Base-by-base conservation (phyloP, 192 early-diverging fungal species). In the Pilaira anomala region DNA sequence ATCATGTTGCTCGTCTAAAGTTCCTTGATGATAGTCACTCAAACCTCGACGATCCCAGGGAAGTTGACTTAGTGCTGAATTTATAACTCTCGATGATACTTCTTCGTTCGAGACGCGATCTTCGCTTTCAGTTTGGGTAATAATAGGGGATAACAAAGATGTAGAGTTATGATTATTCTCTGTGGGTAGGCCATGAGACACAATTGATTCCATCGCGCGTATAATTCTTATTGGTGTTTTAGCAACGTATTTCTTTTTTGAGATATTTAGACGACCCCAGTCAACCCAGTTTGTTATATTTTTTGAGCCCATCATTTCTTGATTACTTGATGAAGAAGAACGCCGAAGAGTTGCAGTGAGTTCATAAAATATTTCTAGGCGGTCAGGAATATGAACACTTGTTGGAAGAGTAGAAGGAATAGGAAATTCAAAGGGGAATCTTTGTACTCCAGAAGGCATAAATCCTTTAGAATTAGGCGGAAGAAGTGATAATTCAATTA, bases 361-460 rank as follows among this genome's bases (percentile, higher is more conserved):
- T 24, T 65, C 60, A 19, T 72, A 72, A 12, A 55, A 66, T 13
- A 72, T 72, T 4, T 49, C 19, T 16, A 61, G 19, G 24, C 59
- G 53, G 5, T 72, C 60, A 13, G 59, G 33, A 19, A 72, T 61
- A 4, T 19, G 7, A 26, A 66, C 28, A 7, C 59, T 58, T 5
- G 70, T 50, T n/a, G 70, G 70, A 26, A 72, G 24, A 12, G 64
- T 50, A 24, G 58, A 24, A 22, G 70, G 65, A 14, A 72, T 72
- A 44, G 70, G 70, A 29, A 72, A 62, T 56, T 72, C 70, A 45
- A 72, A 72, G 8, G 70, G 70, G 13, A 72, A 48, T 12, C 65
- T 58, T 21, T 72, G 65, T 12, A 46, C 18, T 13, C 70, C 70
- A 18, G 64, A 28, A 9, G 65, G 52, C 46, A 72, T 62, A 6